Evolutionary conservation across 306 rosid species (phyloP).

Genomic region (Oxytropis ochrocephala): DNA sequence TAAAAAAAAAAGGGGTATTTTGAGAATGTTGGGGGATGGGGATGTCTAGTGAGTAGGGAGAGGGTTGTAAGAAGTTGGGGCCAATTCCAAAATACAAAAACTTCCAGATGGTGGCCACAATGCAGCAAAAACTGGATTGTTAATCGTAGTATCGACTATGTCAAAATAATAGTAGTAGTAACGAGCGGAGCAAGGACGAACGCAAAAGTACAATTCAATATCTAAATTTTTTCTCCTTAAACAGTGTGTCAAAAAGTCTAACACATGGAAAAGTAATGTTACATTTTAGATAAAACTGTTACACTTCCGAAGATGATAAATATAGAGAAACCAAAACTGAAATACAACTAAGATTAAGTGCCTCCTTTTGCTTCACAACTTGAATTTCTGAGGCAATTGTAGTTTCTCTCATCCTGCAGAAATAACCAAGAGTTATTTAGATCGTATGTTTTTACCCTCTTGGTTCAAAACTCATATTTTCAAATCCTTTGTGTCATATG

Average conservation of each 20-base stretch:
- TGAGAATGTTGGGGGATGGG: no score
- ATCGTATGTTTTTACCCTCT: not conserved
- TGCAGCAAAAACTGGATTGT: no score
- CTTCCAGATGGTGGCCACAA: no score
- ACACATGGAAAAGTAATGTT: not conserved
- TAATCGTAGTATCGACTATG: no score
- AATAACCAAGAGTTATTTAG: not conserved
- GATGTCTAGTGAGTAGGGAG: no score
- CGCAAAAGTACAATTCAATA: not conserved
- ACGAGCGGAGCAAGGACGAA: no score
- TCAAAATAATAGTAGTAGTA: no score
- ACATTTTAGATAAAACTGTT: not conserved
- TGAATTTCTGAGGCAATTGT: slow-evolving; percentile 5
- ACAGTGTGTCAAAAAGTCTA: slow-evolving; percentile 5
- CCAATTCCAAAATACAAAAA: no score
- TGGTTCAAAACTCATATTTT: not conserved
- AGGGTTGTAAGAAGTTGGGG: no score
- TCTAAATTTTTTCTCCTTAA: not conserved
- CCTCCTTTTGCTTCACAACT: slow-evolving; percentile 13
- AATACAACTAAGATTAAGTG: slow-evolving; percentile 2
- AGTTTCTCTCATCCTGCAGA: slow-evolving; percentile 26
- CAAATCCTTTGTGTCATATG: not conserved
- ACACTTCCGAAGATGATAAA: not conserved
- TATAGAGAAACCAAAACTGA: not conserved
- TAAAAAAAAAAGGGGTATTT: no score